Conservation (phyloP, 2,329 filamentous ascomycete genomes). For the Pseudocercospora eumusae region DNA sequence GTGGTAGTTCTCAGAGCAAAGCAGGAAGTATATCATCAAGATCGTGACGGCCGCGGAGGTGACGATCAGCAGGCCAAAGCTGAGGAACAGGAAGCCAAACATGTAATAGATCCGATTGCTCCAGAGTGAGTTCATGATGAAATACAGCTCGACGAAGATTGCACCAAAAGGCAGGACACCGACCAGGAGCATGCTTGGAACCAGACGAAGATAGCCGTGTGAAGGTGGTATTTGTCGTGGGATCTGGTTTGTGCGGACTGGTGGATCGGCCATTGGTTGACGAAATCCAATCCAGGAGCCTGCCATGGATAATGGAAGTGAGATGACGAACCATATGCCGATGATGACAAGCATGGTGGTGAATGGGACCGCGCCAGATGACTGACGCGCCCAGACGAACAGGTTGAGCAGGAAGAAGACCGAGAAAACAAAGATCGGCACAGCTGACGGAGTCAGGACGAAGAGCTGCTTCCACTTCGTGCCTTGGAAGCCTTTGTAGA, state of each 20-base stretch:
- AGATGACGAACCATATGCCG: slow-evolving; percentile 95
- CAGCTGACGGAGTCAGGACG: slow-evolving; percentile 77
- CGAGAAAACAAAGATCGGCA: slow-evolving; percentile 82
- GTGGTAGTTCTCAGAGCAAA: slow-evolving; percentile 96
- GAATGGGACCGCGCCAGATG: slow-evolving; percentile 92
- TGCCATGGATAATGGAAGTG: slow-evolving; percentile 82
- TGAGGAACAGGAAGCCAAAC: slow-evolving; percentile 98
- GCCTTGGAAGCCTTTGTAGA: slow-evolving; percentile 93
- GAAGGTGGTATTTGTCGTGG: slow-evolving; percentile 90
- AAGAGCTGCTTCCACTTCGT: slow-evolving; percentile 96
- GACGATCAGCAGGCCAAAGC: slow-evolving; percentile 95
- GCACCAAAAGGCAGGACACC: slow-evolving; percentile 92
- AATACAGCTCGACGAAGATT: slow-evolving; percentile 98
- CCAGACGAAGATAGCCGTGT: slow-evolving; percentile 76
- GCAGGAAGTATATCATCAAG: slow-evolving; percentile 91
- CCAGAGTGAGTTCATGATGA: slow-evolving; percentile 99
- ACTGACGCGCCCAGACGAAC: slow-evolving; percentile 91
- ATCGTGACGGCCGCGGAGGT: slow-evolving; percentile 91
- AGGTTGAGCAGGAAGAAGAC: slow-evolving; percentile 93
- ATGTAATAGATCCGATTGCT: slow-evolving; percentile 99
- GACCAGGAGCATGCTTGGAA: slow-evolving; percentile 89
- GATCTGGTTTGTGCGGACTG: slow-evolving; percentile 95
- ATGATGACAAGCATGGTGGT: slow-evolving; percentile 95
- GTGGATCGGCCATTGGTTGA: slow-evolving; percentile 65
- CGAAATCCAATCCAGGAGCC: slow-evolving; percentile 95